Evolutionary conservation across 306 rosid species (phyloP).

Genomic region (Sphenostylis stenocarpa): DNA sequence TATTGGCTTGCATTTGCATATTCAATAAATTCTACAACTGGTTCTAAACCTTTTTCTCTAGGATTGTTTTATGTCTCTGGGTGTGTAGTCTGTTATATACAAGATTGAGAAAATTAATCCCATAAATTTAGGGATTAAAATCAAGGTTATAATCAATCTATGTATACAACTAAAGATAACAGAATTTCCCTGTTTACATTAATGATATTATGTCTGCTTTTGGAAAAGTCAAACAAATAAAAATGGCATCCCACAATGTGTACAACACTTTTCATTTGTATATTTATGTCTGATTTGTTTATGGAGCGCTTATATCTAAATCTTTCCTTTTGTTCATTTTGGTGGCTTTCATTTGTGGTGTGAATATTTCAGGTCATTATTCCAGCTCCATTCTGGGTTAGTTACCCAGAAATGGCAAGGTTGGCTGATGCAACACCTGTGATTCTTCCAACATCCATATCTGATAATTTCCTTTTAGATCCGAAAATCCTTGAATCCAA

Average conservation of each 20-base stretch:
- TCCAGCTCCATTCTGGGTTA: conserved; percentile 97
- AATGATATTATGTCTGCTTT: neutral
- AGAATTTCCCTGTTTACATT: neutral
- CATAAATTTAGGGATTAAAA: neutral
- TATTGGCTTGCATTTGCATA: conserved; percentile 18
- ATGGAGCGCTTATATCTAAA: too few species aligned
- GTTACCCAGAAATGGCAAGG: conserved; percentile 97
- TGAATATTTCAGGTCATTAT: conserved; percentile 69
- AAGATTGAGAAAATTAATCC: neutral
- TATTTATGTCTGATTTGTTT: neutral
- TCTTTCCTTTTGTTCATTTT: neutral
- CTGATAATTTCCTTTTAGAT: conserved; percentile 75
- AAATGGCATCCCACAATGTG: conserved; percentile 2
- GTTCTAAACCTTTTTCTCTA: conserved; percentile 11
- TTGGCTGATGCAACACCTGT: conserved; percentile 95
- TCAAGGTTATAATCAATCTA: neutral
- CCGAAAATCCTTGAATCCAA: conserved; percentile 72
- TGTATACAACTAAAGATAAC: neutral
- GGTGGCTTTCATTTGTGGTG: neutral
- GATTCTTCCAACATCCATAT: conserved; percentile 71
- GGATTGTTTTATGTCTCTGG: neutral
- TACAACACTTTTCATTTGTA: neutral
- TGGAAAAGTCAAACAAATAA: neutral
- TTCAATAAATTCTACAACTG: neutral
- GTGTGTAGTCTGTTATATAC: neutral